Percentiles rank a stretch among this genome's conserved stretches.
Evolutionary conservation across 192 early-diverging fungal species (phyloP).

Genomic region (Coemansia sp.): DNA sequence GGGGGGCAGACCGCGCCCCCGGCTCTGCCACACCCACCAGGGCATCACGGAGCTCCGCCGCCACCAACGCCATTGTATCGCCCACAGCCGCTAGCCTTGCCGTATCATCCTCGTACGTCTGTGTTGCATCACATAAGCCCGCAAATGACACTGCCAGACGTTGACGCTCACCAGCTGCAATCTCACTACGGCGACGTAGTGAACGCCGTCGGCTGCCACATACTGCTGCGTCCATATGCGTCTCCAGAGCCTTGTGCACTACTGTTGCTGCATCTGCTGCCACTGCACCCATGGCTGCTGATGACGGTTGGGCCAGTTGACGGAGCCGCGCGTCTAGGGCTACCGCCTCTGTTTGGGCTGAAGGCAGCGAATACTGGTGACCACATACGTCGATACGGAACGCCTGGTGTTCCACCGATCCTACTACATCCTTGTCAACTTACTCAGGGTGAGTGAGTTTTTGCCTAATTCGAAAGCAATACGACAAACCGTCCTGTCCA

Average conservation of each 20-base stretch:
- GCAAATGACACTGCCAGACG: slow-evolving; percentile 5
- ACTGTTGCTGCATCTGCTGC: slow-evolving; percentile 7
- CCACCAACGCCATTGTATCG: slow-evolving; percentile 12
- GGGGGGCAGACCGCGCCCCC: neutral
- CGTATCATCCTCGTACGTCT: neutral
- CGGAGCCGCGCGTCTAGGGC: slow-evolving; percentile 12
- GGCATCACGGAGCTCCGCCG: slow-evolving; percentile 13
- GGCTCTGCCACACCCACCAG: neutral
- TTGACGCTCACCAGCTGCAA: slow-evolving; percentile 11
- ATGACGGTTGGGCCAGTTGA: slow-evolving; percentile 11
- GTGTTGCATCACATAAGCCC: slow-evolving; percentile 4
- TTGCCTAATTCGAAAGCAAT: too few species aligned
- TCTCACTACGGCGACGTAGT: neutral
- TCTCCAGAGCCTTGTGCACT: slow-evolving; percentile 11
- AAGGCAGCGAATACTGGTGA: slow-evolving; percentile 33
- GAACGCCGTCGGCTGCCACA: neutral
- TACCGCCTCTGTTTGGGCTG: slow-evolving; percentile 10
- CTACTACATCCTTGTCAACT: neutral
- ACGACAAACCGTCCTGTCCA: too few species aligned
- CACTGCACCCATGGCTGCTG: slow-evolving; percentile 1
- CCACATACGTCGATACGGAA: slow-evolving; percentile 46
- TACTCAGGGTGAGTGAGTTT: too few species aligned
- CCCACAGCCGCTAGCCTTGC: neutral
- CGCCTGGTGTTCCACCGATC: slow-evolving; percentile 13
- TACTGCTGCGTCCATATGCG: slow-evolving; percentile 7